A percentile compares a stretch with the other conserved stretches of the same genome.
Conservation (phyloP, 1,284 basidiomycete genomes). For the Apiotrichum porosum region DNA sequence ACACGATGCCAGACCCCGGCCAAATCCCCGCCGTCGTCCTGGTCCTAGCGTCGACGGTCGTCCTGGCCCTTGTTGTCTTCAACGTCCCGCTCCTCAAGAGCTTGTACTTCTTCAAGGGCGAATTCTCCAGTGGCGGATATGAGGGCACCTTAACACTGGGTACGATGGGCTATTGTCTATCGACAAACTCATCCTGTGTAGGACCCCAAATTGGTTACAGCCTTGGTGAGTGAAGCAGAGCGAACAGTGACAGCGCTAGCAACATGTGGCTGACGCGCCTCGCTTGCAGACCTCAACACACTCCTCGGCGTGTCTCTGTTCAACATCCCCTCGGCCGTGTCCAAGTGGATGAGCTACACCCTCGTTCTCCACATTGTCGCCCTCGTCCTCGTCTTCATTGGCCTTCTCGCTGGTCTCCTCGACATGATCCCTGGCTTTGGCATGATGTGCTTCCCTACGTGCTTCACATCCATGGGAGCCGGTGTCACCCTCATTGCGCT, state of each 20-base stretch:
- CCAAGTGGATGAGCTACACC: conserved; percentile 85
- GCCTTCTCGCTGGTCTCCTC: conserved; percentile 71
- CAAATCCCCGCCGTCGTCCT: conserved; percentile 80
- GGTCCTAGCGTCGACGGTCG: conserved; percentile 64
- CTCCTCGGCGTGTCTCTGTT: conserved; percentile 64
- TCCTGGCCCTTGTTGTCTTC: conserved; percentile 78
- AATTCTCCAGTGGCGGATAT: conserved; percentile 53
- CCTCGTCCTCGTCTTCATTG: conserved; percentile 63
- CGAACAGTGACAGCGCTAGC: neutral
- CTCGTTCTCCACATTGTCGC: conserved; percentile 83
- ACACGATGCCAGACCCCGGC: conserved; percentile 56
- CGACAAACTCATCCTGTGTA: conserved; percentile 61
- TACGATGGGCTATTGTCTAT: conserved; percentile 73
- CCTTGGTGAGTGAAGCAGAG: conserved; percentile 58
- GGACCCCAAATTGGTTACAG: conserved; percentile 74
- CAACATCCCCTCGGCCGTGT: conserved; percentile 61
- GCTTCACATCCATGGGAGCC: conserved; percentile 53
- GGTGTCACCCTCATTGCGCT: conserved; percentile 71
- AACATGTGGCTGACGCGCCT: neutral
- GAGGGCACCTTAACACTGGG: conserved; percentile 70
- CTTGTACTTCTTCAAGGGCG: conserved; percentile 76
- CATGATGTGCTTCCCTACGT: conserved; percentile 77
- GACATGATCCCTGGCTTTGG: conserved; percentile 79
- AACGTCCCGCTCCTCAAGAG: conserved; percentile 79
- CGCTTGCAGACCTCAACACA: conserved; percentile 63